Percentiles rank a stretch among this genome's conserved stretches.
phyloP scores from a whole-genome alignment of 2,329 filamentous ascomycete genomes.

The Xenoacremonium recifei region DNA sequence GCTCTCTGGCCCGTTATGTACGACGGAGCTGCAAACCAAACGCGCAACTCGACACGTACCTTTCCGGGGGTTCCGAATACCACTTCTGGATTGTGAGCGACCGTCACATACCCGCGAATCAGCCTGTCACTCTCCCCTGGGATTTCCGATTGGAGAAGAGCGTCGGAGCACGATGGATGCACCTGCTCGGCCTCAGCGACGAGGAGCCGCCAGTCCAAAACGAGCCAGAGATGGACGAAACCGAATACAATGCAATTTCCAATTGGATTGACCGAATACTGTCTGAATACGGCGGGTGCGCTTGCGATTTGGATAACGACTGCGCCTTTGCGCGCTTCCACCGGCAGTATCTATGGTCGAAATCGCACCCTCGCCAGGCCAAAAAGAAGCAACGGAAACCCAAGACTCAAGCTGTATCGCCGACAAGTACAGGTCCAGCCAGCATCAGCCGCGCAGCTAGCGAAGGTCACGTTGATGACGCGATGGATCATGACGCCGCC shows the following conservation, averaged over 20 bases:
- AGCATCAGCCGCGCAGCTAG: constrained; percentile 64
- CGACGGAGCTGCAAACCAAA: constrained; percentile 91
- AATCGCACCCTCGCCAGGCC: constrained; percentile 37
- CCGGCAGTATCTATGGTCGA: constrained; percentile 51
- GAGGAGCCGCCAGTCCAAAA: constrained; percentile 50
- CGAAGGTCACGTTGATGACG: constrained; percentile 58
- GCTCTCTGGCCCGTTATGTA: constrained; percentile 83
- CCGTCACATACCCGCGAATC: constrained; percentile 64
- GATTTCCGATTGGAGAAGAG: constrained; percentile 63
- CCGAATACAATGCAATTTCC: constrained; percentile 59
- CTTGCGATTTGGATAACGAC: constrained; percentile 63
- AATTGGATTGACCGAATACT: constrained; percentile 69
- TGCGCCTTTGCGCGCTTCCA: constrained; percentile 65
- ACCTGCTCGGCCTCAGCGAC: constrained; percentile 61
- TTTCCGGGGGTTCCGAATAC: constrained; percentile 75
- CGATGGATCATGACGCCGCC: constrained; percentile 49
- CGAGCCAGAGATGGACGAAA: constrained; percentile 56
- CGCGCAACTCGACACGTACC: constrained; percentile 80
- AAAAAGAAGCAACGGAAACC: constrained; percentile 56
- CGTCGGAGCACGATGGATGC: constrained; percentile 51
- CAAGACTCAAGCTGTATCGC: constrained; percentile 56
- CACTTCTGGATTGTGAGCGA: constrained; percentile 93
- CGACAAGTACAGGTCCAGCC: constrained; percentile 60
- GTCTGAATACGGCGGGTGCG: constrained; percentile 77
- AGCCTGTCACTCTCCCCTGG: constrained; percentile 65